Base-by-base conservation (phyloP, 352 stramenopile genomes). In the Phytophthora tentaculata region DNA sequence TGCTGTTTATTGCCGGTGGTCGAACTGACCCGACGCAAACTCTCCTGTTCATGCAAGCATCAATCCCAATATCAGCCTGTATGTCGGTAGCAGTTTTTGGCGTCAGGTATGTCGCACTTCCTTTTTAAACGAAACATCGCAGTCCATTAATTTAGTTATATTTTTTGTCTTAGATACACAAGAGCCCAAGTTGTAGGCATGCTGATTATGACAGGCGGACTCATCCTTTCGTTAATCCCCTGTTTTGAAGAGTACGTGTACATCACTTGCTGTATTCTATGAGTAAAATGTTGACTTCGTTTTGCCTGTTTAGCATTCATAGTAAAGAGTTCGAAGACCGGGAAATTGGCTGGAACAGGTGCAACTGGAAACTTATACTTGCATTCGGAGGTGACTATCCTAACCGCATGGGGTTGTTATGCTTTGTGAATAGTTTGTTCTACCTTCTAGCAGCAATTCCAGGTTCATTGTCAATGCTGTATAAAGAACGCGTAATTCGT, bases 321-420 rank as follows among this genome's bases (percentile, higher is more conserved):
- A 88, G 79, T 35, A 78, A 91, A 28, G 69, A 81, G 1, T 83
- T 85, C 14, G 83, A 90, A 29, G 85, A 93, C 53, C 73, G 80
- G 5, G 84, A 96, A 54, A 89, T 88, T 32, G 86, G 78, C 7
- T 96, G 86, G 86, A 93, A 94, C 74, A 92, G 79, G 81, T 94
- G 47, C 26, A 29, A 51, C 1, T 49, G 5, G 37, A 67, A 2
- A 24, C 9, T 24, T 14, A 49, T 24, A 5, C 22, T 5, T n/a
- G 9, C 12, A 50, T n/a, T 50, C 13, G 43, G 14, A 8, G 44
- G 20, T 50, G 26, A 37, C 12, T 19, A 48, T 16, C 2, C 16
- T 48, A n/a, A 45, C 35, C 5, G 47, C 41, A 20, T 32, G 16
- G 35, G 47, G 26, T 53, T 49, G 63, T 20, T 32, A 39, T 39